Evolutionary conservation across 1,284 basidiomycete genomes (phyloP).

Genomic region (Paramarasmius palmivorus): DNA sequence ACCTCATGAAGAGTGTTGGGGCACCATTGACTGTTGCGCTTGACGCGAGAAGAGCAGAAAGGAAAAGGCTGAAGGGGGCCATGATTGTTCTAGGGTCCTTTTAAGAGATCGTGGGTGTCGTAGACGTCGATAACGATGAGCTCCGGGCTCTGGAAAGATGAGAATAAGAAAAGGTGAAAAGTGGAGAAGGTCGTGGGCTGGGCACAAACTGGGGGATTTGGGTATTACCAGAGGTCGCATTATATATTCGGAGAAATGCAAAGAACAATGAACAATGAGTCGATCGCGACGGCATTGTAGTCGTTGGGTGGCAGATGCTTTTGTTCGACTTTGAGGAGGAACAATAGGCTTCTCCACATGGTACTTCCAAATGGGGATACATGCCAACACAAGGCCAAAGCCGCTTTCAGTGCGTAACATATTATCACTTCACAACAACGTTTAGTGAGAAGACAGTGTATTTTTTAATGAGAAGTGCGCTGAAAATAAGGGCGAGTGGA

Average conservation of each 20-base stretch:
- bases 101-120: background rate
- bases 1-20: slow-evolving; percentile 9
- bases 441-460: too few species aligned
- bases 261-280: background rate
- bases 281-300: too few species aligned
- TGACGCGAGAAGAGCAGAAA: slow-evolving; percentile 1
- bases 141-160: slow-evolving; percentile 7
- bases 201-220: background rate
- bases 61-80: slow-evolving; percentile 2
- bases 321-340: too few species aligned
- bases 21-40: slow-evolving; percentile 9
- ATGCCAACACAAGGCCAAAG: too few species aligned
- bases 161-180: background rate
- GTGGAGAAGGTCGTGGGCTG: background rate
- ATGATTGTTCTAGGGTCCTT: background rate
- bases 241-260: background rate
- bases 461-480: too few species aligned
- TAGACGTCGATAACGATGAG: slow-evolving; percentile 1
- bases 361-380: too few species aligned
- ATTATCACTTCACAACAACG: too few species aligned
- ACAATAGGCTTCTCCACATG: too few species aligned
- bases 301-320: too few species aligned
- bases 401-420: too few species aligned
- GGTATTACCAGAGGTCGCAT: too few species aligned
- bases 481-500: too few species aligned